Evolutionary conservation across 2,329 filamentous ascomycete species (phyloP).

Genomic region (Whalleya microplaca): DNA sequence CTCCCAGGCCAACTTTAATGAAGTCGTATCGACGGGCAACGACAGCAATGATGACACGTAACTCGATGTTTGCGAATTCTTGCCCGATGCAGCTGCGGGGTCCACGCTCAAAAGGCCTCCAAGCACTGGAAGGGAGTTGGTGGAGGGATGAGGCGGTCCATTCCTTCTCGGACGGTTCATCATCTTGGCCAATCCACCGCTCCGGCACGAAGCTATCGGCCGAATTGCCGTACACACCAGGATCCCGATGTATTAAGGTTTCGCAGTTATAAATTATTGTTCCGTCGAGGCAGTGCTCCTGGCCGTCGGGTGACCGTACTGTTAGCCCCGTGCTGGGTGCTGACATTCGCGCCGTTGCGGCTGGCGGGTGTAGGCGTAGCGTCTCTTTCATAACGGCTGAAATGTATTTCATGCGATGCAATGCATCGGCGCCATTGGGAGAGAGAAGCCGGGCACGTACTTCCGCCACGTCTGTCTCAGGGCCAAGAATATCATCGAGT

Average conservation of each 20-base stretch:
- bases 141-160: no score
- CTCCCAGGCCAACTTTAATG: slow-evolving; percentile 8
- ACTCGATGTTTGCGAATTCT: slow-evolving; percentile 45
- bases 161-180: background rate
- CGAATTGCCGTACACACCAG: slow-evolving; percentile 23
- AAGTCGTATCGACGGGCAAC: slow-evolving; percentile 12
- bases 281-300: slow-evolving; percentile 20
- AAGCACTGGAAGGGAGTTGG: slow-evolving; percentile 12
- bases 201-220: slow-evolving; percentile 33
- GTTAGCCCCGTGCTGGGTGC: slow-evolving; percentile 15
- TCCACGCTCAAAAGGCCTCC: slow-evolving; percentile 47
- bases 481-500: slow-evolving; percentile 16
- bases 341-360: slow-evolving; percentile 14
- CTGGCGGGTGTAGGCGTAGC: slow-evolving; percentile 20
- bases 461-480: background rate
- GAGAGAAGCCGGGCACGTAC: slow-evolving; percentile 3
- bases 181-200: slow-evolving; percentile 26
- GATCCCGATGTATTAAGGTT: slow-evolving; percentile 28
- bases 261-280: slow-evolving; percentile 15
- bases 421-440: background rate
- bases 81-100: slow-evolving; percentile 55
- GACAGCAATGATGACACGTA: slow-evolving; percentile 14
- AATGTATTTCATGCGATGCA: slow-evolving; percentile 12
- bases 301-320: slow-evolving; percentile 19
- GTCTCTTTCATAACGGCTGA: slow-evolving; percentile 24